Evolutionary conservation across 192 early-diverging fungal species (phyloP).

Genomic region (Gryganskiella cystojenkinii): DNA sequence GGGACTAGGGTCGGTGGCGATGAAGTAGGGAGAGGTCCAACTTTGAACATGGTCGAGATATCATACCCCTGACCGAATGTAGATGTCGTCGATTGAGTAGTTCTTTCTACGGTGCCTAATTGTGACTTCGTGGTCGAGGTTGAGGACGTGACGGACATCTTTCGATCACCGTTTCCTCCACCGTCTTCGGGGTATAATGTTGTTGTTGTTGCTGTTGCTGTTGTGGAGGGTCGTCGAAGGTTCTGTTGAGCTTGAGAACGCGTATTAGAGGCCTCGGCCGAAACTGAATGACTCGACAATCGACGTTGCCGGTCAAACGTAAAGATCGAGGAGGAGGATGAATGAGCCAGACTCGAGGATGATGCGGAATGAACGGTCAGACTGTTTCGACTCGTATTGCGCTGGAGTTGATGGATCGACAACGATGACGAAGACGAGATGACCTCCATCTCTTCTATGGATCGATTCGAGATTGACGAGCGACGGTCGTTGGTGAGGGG

Average conservation of each 20-base stretch:
- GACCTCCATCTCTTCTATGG: slow-evolving; percentile 30
- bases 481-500: background rate
- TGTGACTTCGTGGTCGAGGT: no score
- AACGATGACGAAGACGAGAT: background rate
- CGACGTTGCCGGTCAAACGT: background rate
- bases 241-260: background rate
- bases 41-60: slow-evolving; percentile 42
- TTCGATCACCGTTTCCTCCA: no score
- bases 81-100: no score
- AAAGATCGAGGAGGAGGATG: no score
- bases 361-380: background rate
- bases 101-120: no score
- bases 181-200: no score
- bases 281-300: background rate
- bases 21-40: slow-evolving; percentile 1
- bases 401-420: background rate
- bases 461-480: slow-evolving; percentile 2
- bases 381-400: background rate
- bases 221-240: background rate
- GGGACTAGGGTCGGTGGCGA: background rate
- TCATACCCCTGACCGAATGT: slow-evolving; percentile 31
- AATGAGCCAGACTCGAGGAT: background rate
- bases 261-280: background rate
- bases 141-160: no score
- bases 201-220: background rate